A percentile compares a stretch with the other conserved stretches of the same genome.
Conservation (phyloP, 345 rosid species). For the Dovyalis caffra region DNA sequence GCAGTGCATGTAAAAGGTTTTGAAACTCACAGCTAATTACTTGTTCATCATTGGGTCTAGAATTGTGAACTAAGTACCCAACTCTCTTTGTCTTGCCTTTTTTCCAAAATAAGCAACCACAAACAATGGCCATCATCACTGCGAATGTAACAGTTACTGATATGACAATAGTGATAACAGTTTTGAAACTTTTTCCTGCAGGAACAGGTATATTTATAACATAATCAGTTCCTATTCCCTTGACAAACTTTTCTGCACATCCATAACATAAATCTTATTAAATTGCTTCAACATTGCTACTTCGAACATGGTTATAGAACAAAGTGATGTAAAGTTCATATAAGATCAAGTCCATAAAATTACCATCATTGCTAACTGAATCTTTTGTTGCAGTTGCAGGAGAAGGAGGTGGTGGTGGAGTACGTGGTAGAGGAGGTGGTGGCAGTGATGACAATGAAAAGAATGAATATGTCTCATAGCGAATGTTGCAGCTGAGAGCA, state of each 20-base stretch:
- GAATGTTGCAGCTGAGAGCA: constrained; percentile 33
- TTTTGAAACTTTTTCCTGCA: constrained; percentile 26
- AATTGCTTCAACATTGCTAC: too few species aligned
- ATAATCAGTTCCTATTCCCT: too few species aligned
- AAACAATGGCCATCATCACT: neutral
- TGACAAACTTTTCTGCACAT: too few species aligned
- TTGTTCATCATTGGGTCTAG: too few species aligned
- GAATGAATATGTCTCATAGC: constrained; percentile 37
- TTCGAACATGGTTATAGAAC: too few species aligned
- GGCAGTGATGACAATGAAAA: constrained; percentile 3
- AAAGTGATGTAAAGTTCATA: neutral
- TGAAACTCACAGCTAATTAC: too few species aligned
- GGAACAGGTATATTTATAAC: neutral
- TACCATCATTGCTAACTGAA: constrained; percentile 19
- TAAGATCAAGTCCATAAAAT: neutral
- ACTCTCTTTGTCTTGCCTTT: constrained; percentile 11
- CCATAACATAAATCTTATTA: too few species aligned
- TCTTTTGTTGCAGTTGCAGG: constrained; percentile 4
- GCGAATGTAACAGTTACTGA: constrained; percentile 11
- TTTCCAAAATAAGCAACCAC: constrained; percentile 26
- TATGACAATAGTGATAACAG: constrained; percentile 14
- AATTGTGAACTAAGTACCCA: too few species aligned
- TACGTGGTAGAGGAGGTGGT: constrained; percentile 16
- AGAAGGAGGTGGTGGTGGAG: neutral
- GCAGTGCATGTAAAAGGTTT: too few species aligned